Evolutionary conservation across 2,329 filamentous ascomycete species (phyloP).

Genomic region (Onygenales sp.): DNA sequence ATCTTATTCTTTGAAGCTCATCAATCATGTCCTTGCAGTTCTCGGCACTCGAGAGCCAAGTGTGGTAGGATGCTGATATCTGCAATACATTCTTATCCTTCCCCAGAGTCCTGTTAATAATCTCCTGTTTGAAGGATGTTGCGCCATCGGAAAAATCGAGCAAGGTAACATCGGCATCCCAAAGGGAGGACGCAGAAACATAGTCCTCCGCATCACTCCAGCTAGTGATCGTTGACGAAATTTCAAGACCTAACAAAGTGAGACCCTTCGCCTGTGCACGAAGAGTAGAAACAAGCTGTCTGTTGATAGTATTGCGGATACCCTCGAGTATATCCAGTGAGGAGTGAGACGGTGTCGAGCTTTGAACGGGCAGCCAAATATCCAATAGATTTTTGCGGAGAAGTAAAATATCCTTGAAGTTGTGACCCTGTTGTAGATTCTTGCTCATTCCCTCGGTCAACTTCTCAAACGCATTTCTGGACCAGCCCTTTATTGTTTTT

Average conservation of each 20-base stretch:
- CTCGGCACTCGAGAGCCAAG: conserved; percentile 66
- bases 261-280: conserved; percentile 56
- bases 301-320: conserved; percentile 60
- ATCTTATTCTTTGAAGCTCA: conserved; percentile 25
- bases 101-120: conserved; percentile 63
- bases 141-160: conserved; percentile 59
- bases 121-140: conserved; percentile 56
- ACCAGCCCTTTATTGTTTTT: conserved; percentile 56
- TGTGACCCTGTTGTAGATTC: conserved; percentile 49
- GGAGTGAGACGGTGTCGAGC: conserved; percentile 43
- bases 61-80: conserved; percentile 55
- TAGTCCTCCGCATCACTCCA: conserved; percentile 48
- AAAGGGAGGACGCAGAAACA: conserved; percentile 46
- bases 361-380: conserved; percentile 63
- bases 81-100: conserved; percentile 56
- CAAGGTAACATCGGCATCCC: conserved; percentile 56
- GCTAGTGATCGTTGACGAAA: conserved; percentile 50
- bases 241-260: conserved; percentile 53
- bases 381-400: conserved; percentile 62
- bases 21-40: conserved; percentile 27
- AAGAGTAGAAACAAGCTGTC: conserved; percentile 55
- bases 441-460: conserved; percentile 54
- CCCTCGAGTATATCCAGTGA: conserved; percentile 58
- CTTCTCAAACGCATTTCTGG: conserved; percentile 48
- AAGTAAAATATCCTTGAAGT: conserved; percentile 60